Evolutionary conservation across 2,329 filamentous ascomycete genomes (phyloP).

Genomic region (Fusarium nematophilum): DNA sequence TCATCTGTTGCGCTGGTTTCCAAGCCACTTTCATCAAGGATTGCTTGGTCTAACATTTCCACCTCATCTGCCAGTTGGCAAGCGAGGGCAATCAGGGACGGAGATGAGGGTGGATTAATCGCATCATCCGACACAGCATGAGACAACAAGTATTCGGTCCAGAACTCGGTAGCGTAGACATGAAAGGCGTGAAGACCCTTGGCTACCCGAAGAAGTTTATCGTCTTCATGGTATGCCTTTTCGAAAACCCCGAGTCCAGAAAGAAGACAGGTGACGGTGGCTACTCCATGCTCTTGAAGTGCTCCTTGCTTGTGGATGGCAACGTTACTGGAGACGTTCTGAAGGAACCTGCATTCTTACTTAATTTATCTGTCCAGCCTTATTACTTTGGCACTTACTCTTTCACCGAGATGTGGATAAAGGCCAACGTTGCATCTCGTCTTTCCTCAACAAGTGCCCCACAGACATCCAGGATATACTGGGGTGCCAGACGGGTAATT

Average conservation of each 20-base stretch:
- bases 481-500: neutral
- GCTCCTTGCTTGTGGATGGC: neutral
- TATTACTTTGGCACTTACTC: conserved; percentile 4
- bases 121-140: neutral
- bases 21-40: accelerated
- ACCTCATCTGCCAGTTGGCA: neutral
- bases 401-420: conserved; percentile 31
- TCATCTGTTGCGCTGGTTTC: neutral
- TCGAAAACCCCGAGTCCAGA: conserved; percentile 6
- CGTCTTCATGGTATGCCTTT: neutral
- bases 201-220: neutral
- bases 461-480: conserved; percentile 6
- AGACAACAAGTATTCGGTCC: conserved; percentile 22
- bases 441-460: conserved; percentile 14
- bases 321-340: neutral
- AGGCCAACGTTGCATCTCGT: conserved; percentile 9
- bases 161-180: conserved; percentile 28
- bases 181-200: conserved; percentile 24
- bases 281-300: conserved; percentile 7
- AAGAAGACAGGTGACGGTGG: conserved; percentile 15
- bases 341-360: conserved; percentile 2
- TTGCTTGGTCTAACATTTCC: neutral
- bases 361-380: accelerated
- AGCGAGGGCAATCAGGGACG: neutral
- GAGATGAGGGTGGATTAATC: neutral